Percentiles rank a stretch among this genome's conserved stretches.
These are phyloP conservation scores for Solanum okadae DNA, from an alignment of 257 asterid species.

Conservation along the genomic window DNA sequence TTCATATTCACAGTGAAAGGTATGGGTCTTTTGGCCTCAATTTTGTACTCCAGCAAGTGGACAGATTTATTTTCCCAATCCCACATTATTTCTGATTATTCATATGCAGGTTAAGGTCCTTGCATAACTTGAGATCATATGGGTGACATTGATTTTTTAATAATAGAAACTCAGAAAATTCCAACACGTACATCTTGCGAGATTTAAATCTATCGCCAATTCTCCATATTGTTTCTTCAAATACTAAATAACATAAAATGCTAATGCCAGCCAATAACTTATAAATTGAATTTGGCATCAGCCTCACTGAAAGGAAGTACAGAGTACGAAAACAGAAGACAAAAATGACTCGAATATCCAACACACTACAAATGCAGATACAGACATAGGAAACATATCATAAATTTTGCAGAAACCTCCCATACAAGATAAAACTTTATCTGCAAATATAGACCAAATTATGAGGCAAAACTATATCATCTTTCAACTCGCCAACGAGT, in stretches of 20 bases:
- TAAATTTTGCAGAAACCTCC: neutral
- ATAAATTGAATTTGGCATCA: neutral
- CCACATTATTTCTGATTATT: neutral
- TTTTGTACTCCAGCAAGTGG: neutral
- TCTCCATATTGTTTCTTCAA: neutral
- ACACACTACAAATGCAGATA: neutral
- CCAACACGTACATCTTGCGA: neutral
- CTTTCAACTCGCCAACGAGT: slow-evolving; percentile 9
- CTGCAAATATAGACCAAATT: neutral
- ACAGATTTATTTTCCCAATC: neutral
- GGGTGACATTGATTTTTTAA: neutral
- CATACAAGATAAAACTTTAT: neutral
- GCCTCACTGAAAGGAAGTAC: neutral
- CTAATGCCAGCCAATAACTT: neutral
- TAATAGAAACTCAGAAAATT: neutral
- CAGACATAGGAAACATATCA: neutral
- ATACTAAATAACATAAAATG: neutral
- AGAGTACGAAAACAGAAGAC: neutral
- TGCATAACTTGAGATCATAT: neutral
- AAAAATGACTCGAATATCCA: neutral
- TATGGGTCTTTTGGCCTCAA: neutral
- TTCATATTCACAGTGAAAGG: neutral
- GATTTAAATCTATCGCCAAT: neutral
- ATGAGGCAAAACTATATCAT: neutral
- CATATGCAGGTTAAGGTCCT: neutral